phyloP scores from a whole-genome alignment of 805 yeast species.

The Metschnikowia dekortorum region DNA sequence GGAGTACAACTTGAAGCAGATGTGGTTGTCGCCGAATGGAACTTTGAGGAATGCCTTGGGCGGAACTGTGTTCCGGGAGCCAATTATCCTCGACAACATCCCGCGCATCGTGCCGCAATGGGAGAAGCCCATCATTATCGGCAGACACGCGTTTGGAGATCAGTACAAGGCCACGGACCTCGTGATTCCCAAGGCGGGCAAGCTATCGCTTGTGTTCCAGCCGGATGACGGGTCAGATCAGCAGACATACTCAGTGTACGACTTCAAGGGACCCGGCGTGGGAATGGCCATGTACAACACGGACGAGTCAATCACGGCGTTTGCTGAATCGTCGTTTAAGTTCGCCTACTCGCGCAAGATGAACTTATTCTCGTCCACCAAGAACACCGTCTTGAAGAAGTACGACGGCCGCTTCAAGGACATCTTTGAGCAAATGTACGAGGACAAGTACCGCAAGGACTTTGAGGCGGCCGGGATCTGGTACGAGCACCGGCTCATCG shows the following conservation, averaged over 20 bases:
- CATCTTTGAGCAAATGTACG: slow-evolving; percentile 66
- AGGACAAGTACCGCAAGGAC: slow-evolving; percentile 47
- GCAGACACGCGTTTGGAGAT: slow-evolving; percentile 84
- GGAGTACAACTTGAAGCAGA: slow-evolving; percentile 67
- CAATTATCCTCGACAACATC: slow-evolving; percentile 71
- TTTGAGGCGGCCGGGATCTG: slow-evolving; percentile 60
- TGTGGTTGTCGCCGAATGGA: slow-evolving; percentile 88
- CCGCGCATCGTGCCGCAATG: slow-evolving; percentile 76
- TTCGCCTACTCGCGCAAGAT: slow-evolving; percentile 62
- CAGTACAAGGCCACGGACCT: slow-evolving; percentile 80
- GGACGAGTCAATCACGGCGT: slow-evolving; percentile 69
- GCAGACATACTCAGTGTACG: slow-evolving; percentile 49
- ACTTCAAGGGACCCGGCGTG: slow-evolving; percentile 66
- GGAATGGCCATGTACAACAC: slow-evolving; percentile 83
- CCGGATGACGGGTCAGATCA: slow-evolving; percentile 55
- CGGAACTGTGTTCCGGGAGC: slow-evolving; percentile 83
- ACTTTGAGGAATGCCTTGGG: slow-evolving; percentile 77
- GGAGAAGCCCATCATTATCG: slow-evolving; percentile 79
- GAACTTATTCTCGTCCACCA: slow-evolving; percentile 67
- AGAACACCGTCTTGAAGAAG: slow-evolving; percentile 76
- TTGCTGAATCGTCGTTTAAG: slow-evolving; percentile 77
- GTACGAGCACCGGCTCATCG: slow-evolving; percentile 79
- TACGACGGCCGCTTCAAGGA: slow-evolving; percentile 83
- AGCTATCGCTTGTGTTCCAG: slow-evolving; percentile 59
- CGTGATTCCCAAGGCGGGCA: slow-evolving; percentile 63